Evolutionary conservation across 1,139 yeast genomes (phyloP).

Genomic region (Casaregolazyma lundiana): DNA sequence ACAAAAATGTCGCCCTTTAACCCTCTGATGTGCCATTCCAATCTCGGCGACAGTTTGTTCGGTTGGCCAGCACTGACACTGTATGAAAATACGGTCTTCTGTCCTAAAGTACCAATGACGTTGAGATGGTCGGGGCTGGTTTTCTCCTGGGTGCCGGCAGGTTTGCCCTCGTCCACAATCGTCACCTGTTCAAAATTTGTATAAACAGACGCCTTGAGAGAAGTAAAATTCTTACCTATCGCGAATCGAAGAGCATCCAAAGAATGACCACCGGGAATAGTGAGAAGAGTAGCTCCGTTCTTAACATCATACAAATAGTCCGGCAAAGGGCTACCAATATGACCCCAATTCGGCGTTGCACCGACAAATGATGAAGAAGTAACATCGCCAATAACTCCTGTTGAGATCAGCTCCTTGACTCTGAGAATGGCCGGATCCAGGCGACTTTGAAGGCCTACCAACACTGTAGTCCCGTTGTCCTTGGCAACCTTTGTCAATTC

Average conservation of each 20-base stretch:
- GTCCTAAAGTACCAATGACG: slow-evolving; percentile 1
- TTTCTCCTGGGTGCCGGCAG: neutral
- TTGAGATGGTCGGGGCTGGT: slow-evolving; percentile 4
- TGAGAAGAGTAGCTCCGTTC: slow-evolving; percentile 5
- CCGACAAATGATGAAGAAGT: neutral
- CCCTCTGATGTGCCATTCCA: slow-evolving; percentile 4
- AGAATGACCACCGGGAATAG: slow-evolving; percentile 4
- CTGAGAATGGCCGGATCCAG: slow-evolving; percentile 1
- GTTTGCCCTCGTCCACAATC: neutral
- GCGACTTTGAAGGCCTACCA: slow-evolving; percentile 6
- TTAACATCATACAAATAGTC: slow-evolving; percentile 6
- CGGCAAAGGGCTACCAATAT: neutral
- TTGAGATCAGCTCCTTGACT: neutral
- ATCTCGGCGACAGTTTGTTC: neutral
- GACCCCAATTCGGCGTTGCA: neutral
- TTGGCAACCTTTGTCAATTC: slow-evolving; percentile 4
- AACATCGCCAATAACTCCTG: slow-evolving; percentile 1
- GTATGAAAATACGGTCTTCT: slow-evolving; percentile 1
- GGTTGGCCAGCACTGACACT: slow-evolving; percentile 3
- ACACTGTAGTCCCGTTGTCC: neutral
- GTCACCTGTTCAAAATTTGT: neutral
- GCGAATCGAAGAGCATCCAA: slow-evolving; percentile 4
- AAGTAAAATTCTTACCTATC: neutral
- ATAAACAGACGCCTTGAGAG: neutral
- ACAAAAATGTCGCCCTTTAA: slow-evolving; percentile 2